These are phyloP conservation scores for Fusarium sp. DNA, from an alignment of 2,329 filamentous ascomycete genomes.

Conservation along the genomic window DNA sequence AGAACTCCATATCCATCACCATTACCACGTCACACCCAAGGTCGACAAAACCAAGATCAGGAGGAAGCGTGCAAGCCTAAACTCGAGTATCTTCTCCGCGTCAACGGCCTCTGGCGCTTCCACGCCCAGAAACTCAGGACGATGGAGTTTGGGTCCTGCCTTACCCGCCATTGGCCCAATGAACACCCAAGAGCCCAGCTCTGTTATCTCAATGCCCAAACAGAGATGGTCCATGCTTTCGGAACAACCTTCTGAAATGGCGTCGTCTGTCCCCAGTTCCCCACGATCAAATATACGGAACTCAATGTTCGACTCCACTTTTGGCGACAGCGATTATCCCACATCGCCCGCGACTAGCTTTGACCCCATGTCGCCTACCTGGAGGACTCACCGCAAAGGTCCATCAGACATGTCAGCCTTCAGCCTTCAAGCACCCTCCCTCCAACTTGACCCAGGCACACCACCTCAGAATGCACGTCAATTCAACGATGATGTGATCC, in stretches of 20 bases:
- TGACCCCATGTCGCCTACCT: constrained; percentile 74
- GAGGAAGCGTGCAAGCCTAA: constrained; percentile 78
- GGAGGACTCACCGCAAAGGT: constrained; percentile 68
- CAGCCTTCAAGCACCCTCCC: constrained; percentile 59
- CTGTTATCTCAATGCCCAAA: constrained; percentile 59
- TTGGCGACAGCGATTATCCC: constrained; percentile 72
- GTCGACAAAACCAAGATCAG: constrained; percentile 73
- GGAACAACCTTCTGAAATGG: constrained; percentile 73
- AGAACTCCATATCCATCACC: constrained; percentile 92
- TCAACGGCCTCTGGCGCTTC: constrained; percentile 57
- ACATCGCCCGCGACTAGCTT: constrained; percentile 85
- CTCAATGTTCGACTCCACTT: constrained; percentile 83
- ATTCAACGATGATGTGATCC: constrained; percentile 51
- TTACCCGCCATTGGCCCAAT: constrained; percentile 59
- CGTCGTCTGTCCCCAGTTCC: constrained; percentile 84
- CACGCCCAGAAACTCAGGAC: constrained; percentile 57
- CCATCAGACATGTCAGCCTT: constrained; percentile 68
- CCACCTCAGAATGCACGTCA: constrained; percentile 41
- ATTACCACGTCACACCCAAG: constrained; percentile 82
- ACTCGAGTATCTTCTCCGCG: constrained; percentile 72
- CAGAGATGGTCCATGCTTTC: constrained; percentile 70
- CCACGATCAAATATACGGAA: constrained; percentile 80
- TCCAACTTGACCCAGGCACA: constrained; percentile 54
- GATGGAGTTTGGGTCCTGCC: constrained; percentile 57
- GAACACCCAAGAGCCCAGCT: constrained; percentile 64